phyloP scores from a whole-genome alignment of 176 grass and related monocot genomes.

The Panicum miliaceum region DNA sequence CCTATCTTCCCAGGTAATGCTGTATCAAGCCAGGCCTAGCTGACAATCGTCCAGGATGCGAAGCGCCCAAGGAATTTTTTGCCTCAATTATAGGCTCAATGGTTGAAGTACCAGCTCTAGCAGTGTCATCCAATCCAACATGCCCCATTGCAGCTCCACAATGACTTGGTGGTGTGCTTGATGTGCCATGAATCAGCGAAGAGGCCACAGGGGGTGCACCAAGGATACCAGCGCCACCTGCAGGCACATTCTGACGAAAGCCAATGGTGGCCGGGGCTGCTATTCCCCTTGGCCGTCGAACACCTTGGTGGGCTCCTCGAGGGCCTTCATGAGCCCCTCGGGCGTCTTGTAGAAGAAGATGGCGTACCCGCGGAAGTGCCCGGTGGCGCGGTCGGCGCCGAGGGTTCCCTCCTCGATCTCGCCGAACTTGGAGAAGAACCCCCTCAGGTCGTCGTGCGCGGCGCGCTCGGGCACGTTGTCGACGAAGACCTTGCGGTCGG shows the following conservation, averaged over 20 bases:
- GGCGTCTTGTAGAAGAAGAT: constrained; percentile 61
- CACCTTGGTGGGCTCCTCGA: constrained; percentile 60
- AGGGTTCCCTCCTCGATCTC: constrained; percentile 58
- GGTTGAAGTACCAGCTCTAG: neutral
- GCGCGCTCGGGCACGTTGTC: constrained; percentile 41
- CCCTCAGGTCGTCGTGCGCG: constrained; percentile 38
- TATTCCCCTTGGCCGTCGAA: constrained; percentile 30
- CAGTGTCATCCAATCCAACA: neutral
- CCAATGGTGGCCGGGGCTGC: neutral
- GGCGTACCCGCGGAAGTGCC: constrained; percentile 48
- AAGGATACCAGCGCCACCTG: constrained; percentile 28
- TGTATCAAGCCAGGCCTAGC: constrained; percentile 41
- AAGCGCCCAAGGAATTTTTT: constrained; percentile 17
- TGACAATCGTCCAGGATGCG: neutral
- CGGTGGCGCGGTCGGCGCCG: constrained; percentile 41
- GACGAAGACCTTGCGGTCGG: constrained; percentile 57
- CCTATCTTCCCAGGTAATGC: constrained; percentile 39
- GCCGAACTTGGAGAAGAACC: constrained; percentile 56
- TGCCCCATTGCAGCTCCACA: constrained; percentile 29
- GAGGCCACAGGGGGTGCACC: neutral
- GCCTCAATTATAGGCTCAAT: neutral
- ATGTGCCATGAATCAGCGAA: neutral
- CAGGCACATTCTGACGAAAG: constrained; percentile 8
- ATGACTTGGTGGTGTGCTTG: neutral
- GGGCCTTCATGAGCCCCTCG: constrained; percentile 46